Evolutionary conservation across 495 filamentous ascomycete genomes (phyloP), one percentile per base, ranked within the genome.

Genomic region (Margaritispora aquatica): DNA sequence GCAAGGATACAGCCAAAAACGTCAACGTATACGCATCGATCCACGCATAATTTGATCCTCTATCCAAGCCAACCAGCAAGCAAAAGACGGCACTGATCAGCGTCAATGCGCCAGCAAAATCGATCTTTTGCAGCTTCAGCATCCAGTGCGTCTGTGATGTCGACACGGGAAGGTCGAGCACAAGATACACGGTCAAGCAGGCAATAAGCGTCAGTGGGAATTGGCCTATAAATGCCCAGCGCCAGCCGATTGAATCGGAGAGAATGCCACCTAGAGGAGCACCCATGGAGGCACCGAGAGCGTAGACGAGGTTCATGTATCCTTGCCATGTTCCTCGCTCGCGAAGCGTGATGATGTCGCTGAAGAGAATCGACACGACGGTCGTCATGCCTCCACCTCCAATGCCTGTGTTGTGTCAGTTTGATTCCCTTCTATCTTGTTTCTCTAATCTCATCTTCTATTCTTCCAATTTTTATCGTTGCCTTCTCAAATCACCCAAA

Each of bases 301-400:
- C 84, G 65, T 79, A 93, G 48, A 94, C 79, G 67, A 94, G 84
- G 65, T 94, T 95, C 63, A 93, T 76, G 49, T 92, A 81, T 20
- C 90, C 89, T 69, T 95, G 90, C 82, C 86, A 95, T 13, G 86
- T 76, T 3, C 88, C 90, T 61, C 90, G 71, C 54, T 92, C 84
- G n/a, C 87, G 77, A 52, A 96, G 74, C 9, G 88, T 27, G 23
- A 95, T 79, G 19, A 92, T 77, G 68, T 96, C 91, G 53, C 82
- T 88, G 58, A 96, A 70, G 27, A 96, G 70, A 52, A 96, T 93
- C 55, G 74, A 83, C 46, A 88, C 88, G 51, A 94, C 83, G 3
- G 87, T 87, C 2, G 85, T 90, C 89, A 95, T 93, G 21, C 90
- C 91, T 24, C 88, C 90, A 21, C 89, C 91, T 11, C 90, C 90